Evolutionary conservation across 768 basidiomycete species (phyloP), one percentile per base, ranked within the genome.

Genomic region (Gymnopilus dilepis): DNA sequence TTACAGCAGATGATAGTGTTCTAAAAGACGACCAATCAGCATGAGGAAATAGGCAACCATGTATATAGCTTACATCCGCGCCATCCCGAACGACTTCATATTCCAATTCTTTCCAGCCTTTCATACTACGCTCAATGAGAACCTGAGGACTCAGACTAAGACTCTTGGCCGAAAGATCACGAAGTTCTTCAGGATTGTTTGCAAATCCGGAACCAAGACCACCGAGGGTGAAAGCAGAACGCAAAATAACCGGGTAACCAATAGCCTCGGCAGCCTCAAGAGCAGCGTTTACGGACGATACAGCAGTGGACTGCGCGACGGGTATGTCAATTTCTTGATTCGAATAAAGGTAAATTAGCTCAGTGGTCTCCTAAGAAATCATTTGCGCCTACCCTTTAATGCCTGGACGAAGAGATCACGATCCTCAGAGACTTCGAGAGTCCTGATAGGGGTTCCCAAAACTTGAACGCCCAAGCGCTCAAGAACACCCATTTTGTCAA

Each of bases 1-100:
- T 96, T 96, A 78, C 97, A 99, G 80, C 96, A 98, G 69, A 98
- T 99, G 76, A 99, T 99, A 26, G 96, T 98, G 81, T 99, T 97
- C 92, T 94, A 69, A 17, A 43, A 40, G 47, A 28, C 51, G 59
- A 48, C 42, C 63, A 71, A 52, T 64, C 48, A 65, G 61, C 50
- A 67, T 54, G 17, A 37, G 3, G 34, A 8, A 60, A 7, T 3
- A 4, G 24, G 15, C 24, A 31, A 6, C 22, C 31, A 21, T 37
- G 24, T 41, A 41, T 12, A 11, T 62, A 24, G 86, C 91, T 67
- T 75, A 95, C 94, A 77, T 99, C 97, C 53, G 97, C 97, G 66
- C 85, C 95, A 73, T 99, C 97, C 56, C 97, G 91, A 70, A 99
- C 97, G 63, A 99, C 97, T 74, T 99, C 97, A 68, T 99, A 99